Evolutionary conservation across 2,329 filamentous ascomycete genomes (phyloP), one percentile per base, ranked within the genome.

Genomic region (Ceratocystis alfenasii): DNA sequence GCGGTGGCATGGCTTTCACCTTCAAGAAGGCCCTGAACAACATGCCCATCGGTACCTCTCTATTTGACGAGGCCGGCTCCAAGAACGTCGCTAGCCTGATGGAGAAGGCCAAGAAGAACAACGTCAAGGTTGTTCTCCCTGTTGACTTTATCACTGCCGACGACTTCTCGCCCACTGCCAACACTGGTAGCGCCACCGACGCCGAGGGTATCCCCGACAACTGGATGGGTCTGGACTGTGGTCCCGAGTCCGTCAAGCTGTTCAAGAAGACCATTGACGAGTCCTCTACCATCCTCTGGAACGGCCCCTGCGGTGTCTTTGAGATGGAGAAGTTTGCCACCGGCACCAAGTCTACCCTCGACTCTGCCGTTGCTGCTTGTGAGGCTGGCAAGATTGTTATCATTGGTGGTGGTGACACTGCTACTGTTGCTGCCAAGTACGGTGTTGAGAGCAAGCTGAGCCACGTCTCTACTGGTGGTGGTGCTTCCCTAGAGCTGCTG

Each of bases 11-110:
- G 94, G 92, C 94, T 69, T 99, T 97, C 81, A 99, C 94, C 72
- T 99, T 99, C 85, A 97, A 97, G 85, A 99, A 99, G 85, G 93
- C 90, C n/a, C 84, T 97, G 66, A 85, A 96, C 79, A 82, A 84
- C 75, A 87, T 97, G 74, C 83, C 87, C 77, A 99, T 99, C 71
- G 94, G 94, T 69, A 86, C 86, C 80, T 94, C 82, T 64, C 83
- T 99, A 73, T 99, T 95, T 75, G 94, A 99, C 73, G 90, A 96
- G 81, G 87, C 87, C 64, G 94, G 94, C 72, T 84, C 88, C 81
- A 90, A 96, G 86, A 96, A 89, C 53, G 93, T 97, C 68, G 85
- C 82, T 69, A 81, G 89, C 72, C 84, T 99, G 70, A 83, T 96
- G 69, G 87, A 93, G 79, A 99, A 97, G 86, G 94, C 95, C 72